A percentile compares a stretch with the other conserved stretches of the same genome.
phyloP scores from a whole-genome alignment of 495 filamentous ascomycete species.

The Podospora bellae-mahoneyi region DNA sequence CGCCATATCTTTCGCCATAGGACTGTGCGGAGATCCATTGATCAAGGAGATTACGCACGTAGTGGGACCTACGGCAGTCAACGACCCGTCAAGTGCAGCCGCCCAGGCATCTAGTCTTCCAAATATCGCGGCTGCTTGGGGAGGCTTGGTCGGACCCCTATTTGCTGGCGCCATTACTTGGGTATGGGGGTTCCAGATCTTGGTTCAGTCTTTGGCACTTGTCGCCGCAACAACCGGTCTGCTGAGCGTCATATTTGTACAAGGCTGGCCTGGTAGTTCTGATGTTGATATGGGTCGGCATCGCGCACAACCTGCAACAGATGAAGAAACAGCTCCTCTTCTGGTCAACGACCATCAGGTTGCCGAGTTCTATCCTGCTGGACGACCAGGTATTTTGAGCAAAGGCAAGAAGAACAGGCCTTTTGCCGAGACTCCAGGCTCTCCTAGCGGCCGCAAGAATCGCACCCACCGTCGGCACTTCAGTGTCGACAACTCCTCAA shows the following conservation, averaged over 20 bases:
- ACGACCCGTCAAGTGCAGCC: constrained; percentile 10
- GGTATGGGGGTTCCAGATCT: constrained; percentile 25
- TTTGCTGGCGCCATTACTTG: constrained; percentile 23
- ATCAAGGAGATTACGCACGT: constrained; percentile 20
- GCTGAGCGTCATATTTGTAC: constrained; percentile 25
- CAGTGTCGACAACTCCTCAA: constrained; percentile 32
- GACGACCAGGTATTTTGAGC: neutral
- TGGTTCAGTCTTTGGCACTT: constrained; percentile 20
- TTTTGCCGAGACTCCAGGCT: constrained; percentile 3
- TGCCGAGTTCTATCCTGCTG: neutral
- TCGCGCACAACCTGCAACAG: neutral
- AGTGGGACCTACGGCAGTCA: neutral
- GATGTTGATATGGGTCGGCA: neutral
- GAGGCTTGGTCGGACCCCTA: constrained; percentile 29
- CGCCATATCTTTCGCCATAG: constrained; percentile 25
- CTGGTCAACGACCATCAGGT: constrained; percentile 10
- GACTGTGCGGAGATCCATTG: constrained; percentile 28
- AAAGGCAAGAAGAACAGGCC: constrained; percentile 1
- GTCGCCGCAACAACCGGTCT: constrained; percentile 20
- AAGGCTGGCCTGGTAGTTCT: constrained; percentile 28
- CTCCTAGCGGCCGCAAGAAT: constrained; percentile 3
- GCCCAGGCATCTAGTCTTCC: constrained; percentile 24
- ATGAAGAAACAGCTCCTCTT: constrained; percentile 31
- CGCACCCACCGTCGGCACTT: constrained; percentile 29
- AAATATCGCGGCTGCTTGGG: constrained; percentile 28